These are phyloP conservation scores for Paramyrothecium roridum DNA, from an alignment of 2,329 filamentous ascomycete genomes.

Conservation along the genomic window DNA sequence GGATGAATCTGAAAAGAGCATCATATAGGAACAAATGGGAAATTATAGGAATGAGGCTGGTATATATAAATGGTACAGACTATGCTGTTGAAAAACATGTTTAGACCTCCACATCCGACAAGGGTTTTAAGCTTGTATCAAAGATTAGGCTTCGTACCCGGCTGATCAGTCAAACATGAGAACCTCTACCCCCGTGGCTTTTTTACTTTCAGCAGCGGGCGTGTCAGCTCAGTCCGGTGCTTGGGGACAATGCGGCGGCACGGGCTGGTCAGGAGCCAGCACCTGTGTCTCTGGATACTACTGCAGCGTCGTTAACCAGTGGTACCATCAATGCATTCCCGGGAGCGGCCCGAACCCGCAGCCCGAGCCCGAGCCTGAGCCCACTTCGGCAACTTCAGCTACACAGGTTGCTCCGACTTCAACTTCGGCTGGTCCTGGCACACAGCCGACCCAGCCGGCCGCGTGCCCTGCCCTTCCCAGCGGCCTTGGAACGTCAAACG, in stretches of 20 bases:
- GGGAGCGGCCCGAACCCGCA: background rate
- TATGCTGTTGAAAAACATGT: no score
- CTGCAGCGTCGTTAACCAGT: slow-evolving; percentile 19
- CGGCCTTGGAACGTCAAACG: background rate
- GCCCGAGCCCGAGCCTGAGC: background rate
- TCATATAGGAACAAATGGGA: no score
- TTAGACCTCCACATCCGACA: no score
- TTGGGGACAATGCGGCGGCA: slow-evolving; percentile 20
- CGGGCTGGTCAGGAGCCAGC: slow-evolving; percentile 18
- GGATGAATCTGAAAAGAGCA: no score
- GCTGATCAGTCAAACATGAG: no score
- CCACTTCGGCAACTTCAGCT: background rate
- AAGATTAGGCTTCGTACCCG: no score
- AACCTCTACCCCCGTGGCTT: no score
- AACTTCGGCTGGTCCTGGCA: background rate
- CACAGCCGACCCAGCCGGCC: no score
- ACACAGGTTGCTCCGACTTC: background rate
- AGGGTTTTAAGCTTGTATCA: no score
- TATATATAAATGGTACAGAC: no score
- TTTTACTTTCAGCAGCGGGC: no score
- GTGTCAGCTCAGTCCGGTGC: background rate
- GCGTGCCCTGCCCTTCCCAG: background rate
- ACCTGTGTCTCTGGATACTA: slow-evolving; percentile 17
- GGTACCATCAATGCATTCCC: slow-evolving; percentile 22
- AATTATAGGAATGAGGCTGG: no score